Percentiles rank a stretch among this genome's conserved stretches.
Evolutionary conservation across 2,329 filamentous ascomycete species (phyloP).

Genomic region (Ophiocordyceps robertsii): DNA sequence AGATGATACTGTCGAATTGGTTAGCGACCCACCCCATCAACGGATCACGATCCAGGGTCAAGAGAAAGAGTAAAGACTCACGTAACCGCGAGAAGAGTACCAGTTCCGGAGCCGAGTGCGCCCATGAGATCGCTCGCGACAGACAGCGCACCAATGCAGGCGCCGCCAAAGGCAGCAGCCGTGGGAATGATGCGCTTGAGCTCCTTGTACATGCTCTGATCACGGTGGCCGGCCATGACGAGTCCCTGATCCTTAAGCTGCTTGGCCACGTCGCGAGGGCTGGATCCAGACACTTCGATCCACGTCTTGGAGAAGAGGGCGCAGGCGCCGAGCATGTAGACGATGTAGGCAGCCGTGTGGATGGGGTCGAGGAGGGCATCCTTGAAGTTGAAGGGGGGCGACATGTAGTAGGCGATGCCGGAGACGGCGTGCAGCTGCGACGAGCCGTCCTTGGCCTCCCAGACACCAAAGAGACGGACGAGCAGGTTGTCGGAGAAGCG

Average conservation of each 20-base stretch:
- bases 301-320: constrained; percentile 99
- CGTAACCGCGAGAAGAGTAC: constrained; percentile 97
- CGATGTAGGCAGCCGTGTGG: constrained; percentile 88
- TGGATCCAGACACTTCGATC: constrained; percentile 98
- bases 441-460: constrained; percentile 94
- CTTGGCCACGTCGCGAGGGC: constrained; percentile 96
- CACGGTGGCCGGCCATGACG: constrained; percentile 98
- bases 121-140: constrained; percentile 92
- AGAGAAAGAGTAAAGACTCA: constrained; percentile 38
- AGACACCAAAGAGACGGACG: constrained; percentile 92
- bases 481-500: constrained; percentile 98
- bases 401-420: constrained; percentile 99
- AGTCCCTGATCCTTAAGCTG: constrained; percentile 99
- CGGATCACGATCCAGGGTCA: background rate
- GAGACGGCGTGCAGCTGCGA: constrained; percentile 89
- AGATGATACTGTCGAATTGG: constrained; percentile 66
- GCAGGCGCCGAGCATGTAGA: constrained; percentile 96
- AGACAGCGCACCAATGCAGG: constrained; percentile 94
- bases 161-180: constrained; percentile 94
- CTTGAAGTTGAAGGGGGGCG: constrained; percentile 91
- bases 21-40: background rate
- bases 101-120: constrained; percentile 89
- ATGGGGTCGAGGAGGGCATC: constrained; percentile 94
- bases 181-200: constrained; percentile 98
- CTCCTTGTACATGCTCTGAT: constrained; percentile 99